Base-by-base conservation (phyloP, 768 basidiomycete genomes). In the Pisolithus albus region DNA sequence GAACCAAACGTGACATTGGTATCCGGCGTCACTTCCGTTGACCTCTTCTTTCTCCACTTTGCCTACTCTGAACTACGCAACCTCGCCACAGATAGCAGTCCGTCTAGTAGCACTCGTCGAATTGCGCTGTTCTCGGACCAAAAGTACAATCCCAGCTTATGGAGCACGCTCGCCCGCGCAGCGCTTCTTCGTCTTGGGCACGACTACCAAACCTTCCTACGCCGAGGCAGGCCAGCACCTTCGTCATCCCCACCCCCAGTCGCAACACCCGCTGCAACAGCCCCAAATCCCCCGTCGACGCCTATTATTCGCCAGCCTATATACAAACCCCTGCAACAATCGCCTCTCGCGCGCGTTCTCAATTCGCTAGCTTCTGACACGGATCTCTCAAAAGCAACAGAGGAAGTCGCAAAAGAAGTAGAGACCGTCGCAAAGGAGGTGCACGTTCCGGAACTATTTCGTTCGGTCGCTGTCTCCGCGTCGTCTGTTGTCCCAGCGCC, bases 151-250 rank as follows among this genome's bases (percentile, higher is more conserved):
- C 83, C 82, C 0, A 80, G 70, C 47, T 65, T 87, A 8, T 91
- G 89, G 88, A 71, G 70, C 18, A 72, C 73, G 2, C 67, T 89
- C 30, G 71, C 72, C 7, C 75, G 86, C 4, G 80, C 82, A 50
- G 72, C 77, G 7, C 72, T 92, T 2, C 60, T 86, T 9, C 61
- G 77, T 7, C 72, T 91, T 1, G 88, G 86, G 8, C 61, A 69
- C 1, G 86, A 92, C 63, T 89, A 89, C 54, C 85, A 85, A 57
- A 69, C 73, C 0, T 70, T 90, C 45, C 67, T 85, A 3, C 74
- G 79, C 1, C 71, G 79, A n/a, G 88, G 88, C 1, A 69, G 71
- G 18, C 72, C 72, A 6, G 60, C 64, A 1, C 59, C 69, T 8
- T 47, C 62, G 52, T 70, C 30, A 34, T 56, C 46, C 10, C 58